Conservation (phyloP, 768 basidiomycete genomes). For the Galerina marginata region DNA sequence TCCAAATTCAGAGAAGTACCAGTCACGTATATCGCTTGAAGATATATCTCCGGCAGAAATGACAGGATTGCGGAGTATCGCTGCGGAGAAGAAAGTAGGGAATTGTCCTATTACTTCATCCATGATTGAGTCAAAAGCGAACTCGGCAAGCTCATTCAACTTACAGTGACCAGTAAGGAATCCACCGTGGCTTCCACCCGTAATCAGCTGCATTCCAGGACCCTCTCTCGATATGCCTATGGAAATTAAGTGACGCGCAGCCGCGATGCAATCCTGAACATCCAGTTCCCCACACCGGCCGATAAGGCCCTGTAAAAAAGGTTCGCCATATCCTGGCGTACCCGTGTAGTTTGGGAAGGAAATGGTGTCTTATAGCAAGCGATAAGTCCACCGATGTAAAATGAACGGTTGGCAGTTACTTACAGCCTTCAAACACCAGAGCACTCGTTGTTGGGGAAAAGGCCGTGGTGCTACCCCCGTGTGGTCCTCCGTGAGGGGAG, state of each 20-base stretch:
- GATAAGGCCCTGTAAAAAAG: slow-evolving; percentile 55
- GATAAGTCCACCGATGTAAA: background rate
- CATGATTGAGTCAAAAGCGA: background rate
- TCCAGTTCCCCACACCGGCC: slow-evolving; percentile 70
- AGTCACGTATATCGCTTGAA: slow-evolving; percentile 72
- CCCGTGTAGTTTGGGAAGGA: slow-evolving; percentile 73
- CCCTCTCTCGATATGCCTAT: slow-evolving; percentile 54
- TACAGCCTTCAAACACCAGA: slow-evolving; percentile 66
- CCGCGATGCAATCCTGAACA: slow-evolving; percentile 66
- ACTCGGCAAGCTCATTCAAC: slow-evolving; percentile 25
- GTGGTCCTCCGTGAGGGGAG: slow-evolving; percentile 69
- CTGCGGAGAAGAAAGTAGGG: slow-evolving; percentile 66
- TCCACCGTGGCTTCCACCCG: slow-evolving; percentile 76
- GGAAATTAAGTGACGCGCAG: slow-evolving; percentile 53
- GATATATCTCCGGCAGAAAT: slow-evolving; percentile 62
- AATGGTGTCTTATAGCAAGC: slow-evolving; percentile 51
- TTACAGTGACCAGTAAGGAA: slow-evolving; percentile 64
- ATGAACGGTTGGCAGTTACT: slow-evolving; percentile 24
- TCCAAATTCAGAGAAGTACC: slow-evolving; percentile 59
- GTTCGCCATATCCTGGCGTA: slow-evolving; percentile 68
- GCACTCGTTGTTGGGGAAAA: slow-evolving; percentile 51
- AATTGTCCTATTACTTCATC: slow-evolving; percentile 63
- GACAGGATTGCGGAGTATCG: slow-evolving; percentile 72
- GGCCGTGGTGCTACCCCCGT: slow-evolving; percentile 49
- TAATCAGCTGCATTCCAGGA: slow-evolving; percentile 56